Evolutionary conservation across 106 monocot genomes (phyloP), one percentile per base, ranked within the genome.

Genomic region (Acorus calamus): DNA sequence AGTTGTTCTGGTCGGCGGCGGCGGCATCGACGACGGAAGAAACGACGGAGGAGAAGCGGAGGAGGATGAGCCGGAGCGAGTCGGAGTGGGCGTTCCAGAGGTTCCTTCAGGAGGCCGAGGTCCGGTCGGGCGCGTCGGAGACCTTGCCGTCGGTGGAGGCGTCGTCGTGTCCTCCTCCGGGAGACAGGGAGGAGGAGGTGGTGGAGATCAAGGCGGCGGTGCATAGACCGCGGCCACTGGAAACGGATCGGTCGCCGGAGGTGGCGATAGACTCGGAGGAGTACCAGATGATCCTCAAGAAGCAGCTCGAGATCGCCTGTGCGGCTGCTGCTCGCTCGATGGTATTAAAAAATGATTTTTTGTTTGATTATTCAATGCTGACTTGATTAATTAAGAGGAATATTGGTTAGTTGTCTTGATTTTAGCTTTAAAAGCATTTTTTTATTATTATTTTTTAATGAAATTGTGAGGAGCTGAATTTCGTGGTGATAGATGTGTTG

Each of bases 21-120:
- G n/a, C n/a, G n/a, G 60, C 71, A 54, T 64, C 56, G 50, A 41
- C 50, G 7, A 28, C 66, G 14, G 10, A 53, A n/a, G 28, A 55
- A 44, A 6, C 72, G 44, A 69, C 50, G 10, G 73, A 7, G 7
- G 64, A 28, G 11, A 47, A 47, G 14, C 58, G 8, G 47, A 51
- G 12, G 11, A 41, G 61, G 52, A 72, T 86, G 70, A 82, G 76
- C 52, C 65, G 76, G 70, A 82, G 78, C 63, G 46, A 73, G 7
- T 82, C 86, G 48, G 82, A 82, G 56, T 82, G 86, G 79, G 66
- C 56, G 69, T 82, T 86, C 51, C 66, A 86, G 82, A 86, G 76
- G 64, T 86, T 86, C 60, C 66, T 81, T 5, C 66, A 86, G 66
- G 86, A 73, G 68, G 71, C 53, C 1, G 53, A 46, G 5, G 46